Conservation (phyloP, 2,329 filamentous ascomycete genomes). For the Didymellaceae sp. region DNA sequence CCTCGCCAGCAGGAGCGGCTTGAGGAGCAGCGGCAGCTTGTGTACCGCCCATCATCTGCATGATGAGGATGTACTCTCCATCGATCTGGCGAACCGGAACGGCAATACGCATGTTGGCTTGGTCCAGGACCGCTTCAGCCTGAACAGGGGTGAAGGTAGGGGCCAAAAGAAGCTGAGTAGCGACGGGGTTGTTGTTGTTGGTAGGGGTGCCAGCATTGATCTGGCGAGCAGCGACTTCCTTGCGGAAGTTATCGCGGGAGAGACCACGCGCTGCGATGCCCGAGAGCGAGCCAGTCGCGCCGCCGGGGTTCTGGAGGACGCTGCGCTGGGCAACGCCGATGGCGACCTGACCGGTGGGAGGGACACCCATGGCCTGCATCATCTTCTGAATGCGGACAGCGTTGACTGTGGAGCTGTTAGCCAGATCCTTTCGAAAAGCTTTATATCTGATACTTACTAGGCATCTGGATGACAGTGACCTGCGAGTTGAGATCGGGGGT, state of each 20-base stretch:
- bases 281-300: constrained; percentile 41
- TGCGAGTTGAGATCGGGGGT: constrained; percentile 43
- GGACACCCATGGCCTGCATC: constrained; percentile 44
- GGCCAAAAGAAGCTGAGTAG: constrained; percentile 41
- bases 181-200: constrained; percentile 43
- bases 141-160: constrained; percentile 47
- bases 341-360: constrained; percentile 40
- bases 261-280: constrained; percentile 30
- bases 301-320: constrained; percentile 46
- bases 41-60: constrained; percentile 33
- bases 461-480: constrained; percentile 47
- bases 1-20: constrained; percentile 2
- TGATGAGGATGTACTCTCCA: constrained; percentile 47
- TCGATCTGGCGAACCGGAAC: constrained; percentile 45
- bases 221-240: constrained; percentile 31
- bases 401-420: constrained; percentile 40
- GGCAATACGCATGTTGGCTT: constrained; percentile 46
- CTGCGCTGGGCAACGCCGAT: constrained; percentile 46
- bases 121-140: constrained; percentile 44
- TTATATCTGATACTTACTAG: constrained; percentile 33
- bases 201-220: constrained; percentile 20
- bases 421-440: neutral
- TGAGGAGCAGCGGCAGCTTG: constrained; percentile 19
- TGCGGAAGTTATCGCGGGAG: constrained; percentile 33
- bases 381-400: constrained; percentile 45